Conservation (phyloP, 202 grass and related monocot species). For the Musa balbisiana region DNA sequence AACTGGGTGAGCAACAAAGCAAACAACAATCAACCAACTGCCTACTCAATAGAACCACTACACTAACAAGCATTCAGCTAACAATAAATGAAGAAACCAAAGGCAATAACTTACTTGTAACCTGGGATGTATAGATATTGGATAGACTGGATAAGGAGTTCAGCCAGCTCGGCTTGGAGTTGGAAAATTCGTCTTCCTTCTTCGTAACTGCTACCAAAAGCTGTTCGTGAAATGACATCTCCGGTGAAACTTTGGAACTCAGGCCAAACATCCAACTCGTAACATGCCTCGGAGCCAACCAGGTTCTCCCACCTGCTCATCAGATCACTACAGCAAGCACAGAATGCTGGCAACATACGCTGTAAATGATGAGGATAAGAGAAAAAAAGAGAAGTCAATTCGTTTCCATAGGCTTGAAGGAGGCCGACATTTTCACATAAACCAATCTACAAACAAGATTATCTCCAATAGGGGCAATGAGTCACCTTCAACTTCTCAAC, state of each 20-base stretch:
- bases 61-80: too few relatives aligned
- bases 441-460: neutral
- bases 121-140: constrained; percentile 29
- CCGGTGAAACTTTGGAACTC: constrained; percentile 57
- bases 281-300: constrained; percentile 25
- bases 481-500: constrained; percentile 64
- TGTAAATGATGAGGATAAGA: neutral
- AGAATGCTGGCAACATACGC: constrained; percentile 69
- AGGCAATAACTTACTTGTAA: constrained; percentile 30
- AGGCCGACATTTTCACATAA: neutral
- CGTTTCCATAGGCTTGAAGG: neutral
- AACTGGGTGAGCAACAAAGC: too few relatives aligned
- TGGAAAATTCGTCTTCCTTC: constrained; percentile 57
- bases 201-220: constrained; percentile 55
- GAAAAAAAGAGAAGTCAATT: neutral
- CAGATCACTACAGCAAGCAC: constrained; percentile 47
- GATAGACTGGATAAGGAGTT: constrained; percentile 23
- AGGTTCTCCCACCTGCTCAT: constrained; percentile 41
- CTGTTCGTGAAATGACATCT: constrained; percentile 46
- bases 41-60: too few relatives aligned
- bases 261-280: constrained; percentile 53
- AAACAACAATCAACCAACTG: too few relatives aligned
- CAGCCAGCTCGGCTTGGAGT: constrained; percentile 42
- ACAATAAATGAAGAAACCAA: too few relatives aligned
- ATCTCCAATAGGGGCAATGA: neutral